phyloP scores from a whole-genome alignment of 352 stramenopile species.

The Phytophthora kernoviae region DNA sequence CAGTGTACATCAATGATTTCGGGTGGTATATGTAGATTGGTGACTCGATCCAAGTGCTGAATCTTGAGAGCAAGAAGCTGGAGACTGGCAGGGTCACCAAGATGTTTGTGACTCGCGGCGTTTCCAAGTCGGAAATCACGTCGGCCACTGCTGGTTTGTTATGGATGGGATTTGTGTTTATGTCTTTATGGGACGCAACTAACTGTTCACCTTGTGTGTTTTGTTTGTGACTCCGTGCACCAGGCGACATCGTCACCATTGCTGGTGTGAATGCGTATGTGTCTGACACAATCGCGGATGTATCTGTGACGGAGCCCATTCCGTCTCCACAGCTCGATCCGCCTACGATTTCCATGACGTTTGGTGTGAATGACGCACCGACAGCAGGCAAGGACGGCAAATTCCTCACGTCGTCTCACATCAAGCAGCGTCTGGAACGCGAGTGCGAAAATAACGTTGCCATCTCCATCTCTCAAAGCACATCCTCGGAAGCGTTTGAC shows the following conservation, averaged over 20 bases:
- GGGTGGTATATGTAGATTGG: constrained; percentile 49
- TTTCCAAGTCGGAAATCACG: constrained; percentile 84
- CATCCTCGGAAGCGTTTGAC: constrained; percentile 92
- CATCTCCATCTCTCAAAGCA: constrained; percentile 89
- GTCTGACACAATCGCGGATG: constrained; percentile 89
- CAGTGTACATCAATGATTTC: neutral
- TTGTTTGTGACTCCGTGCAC: constrained; percentile 5
- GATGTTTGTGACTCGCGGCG: constrained; percentile 86
- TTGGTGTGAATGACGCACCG: constrained; percentile 97
- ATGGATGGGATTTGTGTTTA: neutral
- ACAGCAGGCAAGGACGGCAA: constrained; percentile 96
- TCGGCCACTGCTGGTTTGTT: constrained; percentile 80
- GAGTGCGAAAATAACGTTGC: constrained; percentile 99
- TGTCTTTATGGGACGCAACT: constrained; percentile 3
- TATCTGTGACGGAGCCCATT: constrained; percentile 82
- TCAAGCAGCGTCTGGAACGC: constrained; percentile 93
- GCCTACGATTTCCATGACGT: constrained; percentile 98
- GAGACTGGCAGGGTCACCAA: constrained; percentile 86
- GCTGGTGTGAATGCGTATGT: constrained; percentile 92
- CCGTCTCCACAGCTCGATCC: constrained; percentile 94
- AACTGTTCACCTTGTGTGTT: constrained; percentile 3
- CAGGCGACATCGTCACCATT: constrained; percentile 98
- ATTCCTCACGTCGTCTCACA: constrained; percentile 96
- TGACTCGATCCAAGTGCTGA: constrained; percentile 92
- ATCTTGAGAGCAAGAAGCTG: constrained; percentile 81